Base-by-base conservation (phyloP, 2,329 filamentous ascomycete species). In the Trichoderma sp. region DNA sequence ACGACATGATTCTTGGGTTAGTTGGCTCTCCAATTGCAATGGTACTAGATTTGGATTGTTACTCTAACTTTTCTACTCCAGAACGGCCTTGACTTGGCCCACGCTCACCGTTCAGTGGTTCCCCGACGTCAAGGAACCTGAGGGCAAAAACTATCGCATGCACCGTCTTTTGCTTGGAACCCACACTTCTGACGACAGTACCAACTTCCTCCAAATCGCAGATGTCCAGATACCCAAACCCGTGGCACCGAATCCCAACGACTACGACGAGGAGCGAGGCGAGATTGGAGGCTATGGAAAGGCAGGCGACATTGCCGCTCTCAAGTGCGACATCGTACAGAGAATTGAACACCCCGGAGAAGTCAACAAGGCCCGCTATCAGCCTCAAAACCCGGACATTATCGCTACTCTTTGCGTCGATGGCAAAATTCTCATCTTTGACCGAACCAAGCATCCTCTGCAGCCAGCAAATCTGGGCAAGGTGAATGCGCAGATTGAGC, bases 31-130 rank as follows among this genome's bases (percentile, higher is more conserved):
- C 39, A 19, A 54, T 54, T n/a, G 52, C 9, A 12, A 2, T 57
- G 37, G 2, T 32, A 17, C 15, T 15, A 13, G 10, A 32, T 6
- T 29, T 53, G 32, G 1, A 39, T 22, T 19, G 13, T 75, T 27
- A 32, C 12, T 17, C 61, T 66, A 34, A 63, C 37, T 9, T 7
- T 10, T 8, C 10, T 39, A 12, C 56, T 22, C 15, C 58, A 90
- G 93, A 75, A 97, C 93, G 71, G 96, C 96, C 48, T 84, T 99
- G 68, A 94, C 97, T 77, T 99, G 95, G 95, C 95, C 95, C 15
- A 97, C 95, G 4, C 87, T 99, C 70, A 98, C 95, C 29, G 94
- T 94, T 2, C 95, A 99, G 83, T 99, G 96, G 96, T 91, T 99
- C 73, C 95, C 96, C 25, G 95, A 99, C 79, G 91, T 94, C 73